Evolutionary conservation across 768 basidiomycete species (phyloP).

Genomic region (Suillus decipiens): DNA sequence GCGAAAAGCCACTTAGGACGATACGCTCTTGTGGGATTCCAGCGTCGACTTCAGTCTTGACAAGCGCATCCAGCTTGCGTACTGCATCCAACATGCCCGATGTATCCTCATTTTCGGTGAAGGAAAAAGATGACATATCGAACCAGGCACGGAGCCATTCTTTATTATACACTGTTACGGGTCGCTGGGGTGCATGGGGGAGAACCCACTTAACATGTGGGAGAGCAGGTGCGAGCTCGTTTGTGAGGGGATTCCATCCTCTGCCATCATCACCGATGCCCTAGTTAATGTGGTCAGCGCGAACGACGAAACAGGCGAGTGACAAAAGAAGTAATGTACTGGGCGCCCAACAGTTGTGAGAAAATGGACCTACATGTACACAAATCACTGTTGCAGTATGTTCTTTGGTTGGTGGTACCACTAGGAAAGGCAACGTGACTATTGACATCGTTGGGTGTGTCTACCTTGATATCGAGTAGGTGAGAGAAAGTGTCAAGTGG

Average conservation of each 20-base stretch:
- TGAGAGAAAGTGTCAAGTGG: not conserved
- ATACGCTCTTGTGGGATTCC: slow-evolving; percentile 72
- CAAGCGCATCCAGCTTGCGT: slow-evolving; percentile 61
- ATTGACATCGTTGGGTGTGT: not conserved
- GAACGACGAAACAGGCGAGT: slow-evolving; percentile 13
- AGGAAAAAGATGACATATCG: slow-evolving; percentile 69
- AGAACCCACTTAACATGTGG: slow-evolving; percentile 88
- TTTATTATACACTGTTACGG: slow-evolving; percentile 76
- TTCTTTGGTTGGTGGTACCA: slow-evolving; percentile 53
- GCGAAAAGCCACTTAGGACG: slow-evolving; percentile 87
- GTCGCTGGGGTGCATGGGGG: slow-evolving; percentile 34
- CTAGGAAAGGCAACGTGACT: slow-evolving; percentile 36
- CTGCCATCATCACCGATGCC: slow-evolving; percentile 75
- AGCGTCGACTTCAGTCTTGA: slow-evolving; percentile 71
- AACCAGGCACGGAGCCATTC: slow-evolving; percentile 84
- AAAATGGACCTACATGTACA: slow-evolving; percentile 64
- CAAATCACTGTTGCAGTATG: slow-evolving; percentile 91
- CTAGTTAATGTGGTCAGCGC: slow-evolving; percentile 35
- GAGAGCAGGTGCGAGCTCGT: slow-evolving; percentile 60
- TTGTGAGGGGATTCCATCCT: slow-evolving; percentile 79
- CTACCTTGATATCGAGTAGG: not conserved
- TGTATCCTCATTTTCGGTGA: slow-evolving; percentile 63
- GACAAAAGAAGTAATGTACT: slow-evolving; percentile 1
- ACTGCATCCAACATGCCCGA: slow-evolving; percentile 62
- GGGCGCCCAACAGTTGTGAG: not conserved